Percentiles rank a stretch among this genome's conserved stretches.
Conservation (phyloP, 805 yeast genomes). For the Yarrowia deformans region DNA sequence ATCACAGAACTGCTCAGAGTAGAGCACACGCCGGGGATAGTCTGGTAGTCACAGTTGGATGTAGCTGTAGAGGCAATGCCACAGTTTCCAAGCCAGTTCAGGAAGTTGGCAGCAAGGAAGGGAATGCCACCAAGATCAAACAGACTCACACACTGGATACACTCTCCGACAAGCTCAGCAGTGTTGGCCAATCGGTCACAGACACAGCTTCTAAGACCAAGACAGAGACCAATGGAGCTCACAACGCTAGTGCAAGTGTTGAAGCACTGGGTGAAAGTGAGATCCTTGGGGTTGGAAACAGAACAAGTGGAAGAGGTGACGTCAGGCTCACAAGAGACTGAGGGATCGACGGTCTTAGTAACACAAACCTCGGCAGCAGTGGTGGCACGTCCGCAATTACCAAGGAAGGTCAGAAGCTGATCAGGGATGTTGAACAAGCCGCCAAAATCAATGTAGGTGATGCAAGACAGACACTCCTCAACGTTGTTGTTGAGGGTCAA, state of each 20-base stretch:
- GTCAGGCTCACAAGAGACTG: constrained; percentile 24
- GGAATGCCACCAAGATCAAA: constrained; percentile 21
- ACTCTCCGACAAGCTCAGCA: constrained; percentile 7
- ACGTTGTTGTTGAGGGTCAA: constrained; percentile 5
- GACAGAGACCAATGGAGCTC: constrained; percentile 8
- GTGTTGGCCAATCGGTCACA: constrained; percentile 18
- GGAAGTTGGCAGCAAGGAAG: constrained; percentile 14
- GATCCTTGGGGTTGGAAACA: not conserved
- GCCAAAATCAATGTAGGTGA: constrained; percentile 16
- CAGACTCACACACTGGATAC: constrained; percentile 20
- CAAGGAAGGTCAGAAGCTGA: constrained; percentile 13
- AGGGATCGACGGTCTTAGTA: constrained; percentile 20
- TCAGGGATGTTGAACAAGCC: constrained; percentile 5
- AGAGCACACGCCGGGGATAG: constrained; percentile 9
- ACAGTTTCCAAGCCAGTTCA: constrained; percentile 17
- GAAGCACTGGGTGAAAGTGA: not conserved
- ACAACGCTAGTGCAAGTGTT: constrained; percentile 5
- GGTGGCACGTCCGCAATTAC: constrained; percentile 1
- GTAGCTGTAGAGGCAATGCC: not conserved
- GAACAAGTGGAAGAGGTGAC: constrained; percentile 14
- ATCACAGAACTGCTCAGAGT: constrained; percentile 10
- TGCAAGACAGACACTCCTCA: constrained; percentile 4
- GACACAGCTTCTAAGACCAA: constrained; percentile 1
- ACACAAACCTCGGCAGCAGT: constrained; percentile 20
- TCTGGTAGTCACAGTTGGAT: not conserved